Conservation (phyloP, 805 yeast genomes). For the Saturnispora silvae region DNA sequence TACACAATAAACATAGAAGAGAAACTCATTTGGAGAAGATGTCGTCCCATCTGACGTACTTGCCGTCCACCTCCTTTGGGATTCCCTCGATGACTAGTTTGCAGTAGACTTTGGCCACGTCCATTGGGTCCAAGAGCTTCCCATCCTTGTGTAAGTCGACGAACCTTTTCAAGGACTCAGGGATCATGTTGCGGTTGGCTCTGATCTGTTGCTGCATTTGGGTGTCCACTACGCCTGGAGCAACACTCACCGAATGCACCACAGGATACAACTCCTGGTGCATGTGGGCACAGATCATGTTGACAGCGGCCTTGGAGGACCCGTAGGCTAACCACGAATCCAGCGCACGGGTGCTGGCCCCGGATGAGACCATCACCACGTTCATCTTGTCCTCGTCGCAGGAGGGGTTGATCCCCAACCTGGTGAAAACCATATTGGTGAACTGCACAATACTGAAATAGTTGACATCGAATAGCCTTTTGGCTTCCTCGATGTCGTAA, state of each 20-base stretch:
- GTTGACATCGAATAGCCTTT: constrained; percentile 58
- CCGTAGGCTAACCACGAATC: constrained; percentile 92
- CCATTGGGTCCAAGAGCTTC: constrained; percentile 52
- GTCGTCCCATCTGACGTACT: constrained; percentile 42
- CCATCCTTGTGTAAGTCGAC: constrained; percentile 47
- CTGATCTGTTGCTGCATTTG: constrained; percentile 79
- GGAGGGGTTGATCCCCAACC: constrained; percentile 36
- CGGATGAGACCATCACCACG: constrained; percentile 78
- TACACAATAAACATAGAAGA: too few species aligned
- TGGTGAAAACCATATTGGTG: constrained; percentile 39
- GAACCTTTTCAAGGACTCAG: constrained; percentile 50
- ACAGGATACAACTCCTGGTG: constrained; percentile 54
- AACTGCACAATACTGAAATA: constrained; percentile 64
- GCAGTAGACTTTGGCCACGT: constrained; percentile 64
- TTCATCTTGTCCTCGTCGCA: background rate
- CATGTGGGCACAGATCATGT: constrained; percentile 59
- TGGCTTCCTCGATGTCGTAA: constrained; percentile 51
- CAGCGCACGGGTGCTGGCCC: constrained; percentile 59
- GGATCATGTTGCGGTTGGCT: constrained; percentile 53
- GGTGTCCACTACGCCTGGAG: constrained; percentile 94
- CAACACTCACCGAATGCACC: constrained; percentile 58
- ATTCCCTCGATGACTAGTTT: constrained; percentile 56
- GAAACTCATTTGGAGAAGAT: background rate
- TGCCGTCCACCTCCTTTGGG: constrained; percentile 49
- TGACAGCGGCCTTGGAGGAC: constrained; percentile 82